These are phyloP conservation scores for Zygosaccharomyces pseudorouxii DNA, from an alignment of 805 yeast genomes.

Conservation along the genomic window DNA sequence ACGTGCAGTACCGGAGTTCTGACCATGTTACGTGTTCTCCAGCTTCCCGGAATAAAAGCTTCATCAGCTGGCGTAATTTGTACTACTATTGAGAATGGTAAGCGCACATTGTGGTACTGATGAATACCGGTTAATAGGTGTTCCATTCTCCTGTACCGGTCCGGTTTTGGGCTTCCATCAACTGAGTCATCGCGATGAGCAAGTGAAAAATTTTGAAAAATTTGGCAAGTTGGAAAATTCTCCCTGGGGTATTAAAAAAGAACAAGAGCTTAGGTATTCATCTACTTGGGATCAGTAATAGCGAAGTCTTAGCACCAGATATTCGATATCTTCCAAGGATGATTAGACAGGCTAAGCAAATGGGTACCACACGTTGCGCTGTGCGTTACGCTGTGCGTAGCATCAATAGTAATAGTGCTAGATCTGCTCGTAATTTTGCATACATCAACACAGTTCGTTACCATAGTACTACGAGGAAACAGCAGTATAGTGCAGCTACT, in stretches of 20 bases:
- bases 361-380: constrained; percentile 17
- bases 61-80: constrained; percentile 2
- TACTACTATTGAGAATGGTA: too few species aligned
- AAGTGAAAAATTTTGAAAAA: constrained; percentile 5
- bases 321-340: constrained; percentile 7
- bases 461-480: constrained; percentile 9
- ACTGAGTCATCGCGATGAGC: constrained; percentile 9
- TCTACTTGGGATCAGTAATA: too few species aligned
- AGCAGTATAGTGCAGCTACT: constrained; percentile 13
- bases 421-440: constrained; percentile 1
- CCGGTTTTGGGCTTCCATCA: constrained; percentile 7
- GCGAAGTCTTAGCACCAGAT: neutral
- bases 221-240: constrained; percentile 1
- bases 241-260: constrained; percentile 4
- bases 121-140: neutral
- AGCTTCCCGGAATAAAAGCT: too few species aligned
- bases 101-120: too few species aligned
- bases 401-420: neutral
- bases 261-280: neutral
- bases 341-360: constrained; percentile 25
- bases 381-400: constrained; percentile 5
- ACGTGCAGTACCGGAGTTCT: too few species aligned
- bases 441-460: constrained; percentile 8
- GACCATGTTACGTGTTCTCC: too few species aligned
- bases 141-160: constrained; percentile 9